A percentile compares a stretch with the other conserved stretches of the same genome.
phyloP scores from a whole-genome alignment of 768 basidiomycete species.

The Crepidotus variabilis region DNA sequence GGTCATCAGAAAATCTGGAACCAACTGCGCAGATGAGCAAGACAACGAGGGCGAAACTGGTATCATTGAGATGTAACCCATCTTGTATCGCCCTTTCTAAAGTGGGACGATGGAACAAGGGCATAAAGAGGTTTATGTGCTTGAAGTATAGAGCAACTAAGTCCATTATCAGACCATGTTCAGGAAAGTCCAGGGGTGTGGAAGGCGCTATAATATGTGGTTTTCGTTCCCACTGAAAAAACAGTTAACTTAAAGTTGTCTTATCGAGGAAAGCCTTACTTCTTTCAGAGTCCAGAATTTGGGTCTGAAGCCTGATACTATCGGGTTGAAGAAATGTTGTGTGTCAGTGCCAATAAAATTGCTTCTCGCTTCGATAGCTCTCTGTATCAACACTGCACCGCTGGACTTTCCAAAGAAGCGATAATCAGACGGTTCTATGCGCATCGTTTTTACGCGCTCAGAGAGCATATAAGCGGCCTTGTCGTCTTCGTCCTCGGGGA shows the following conservation, averaged over 20 bases:
- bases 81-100: constrained; percentile 52
- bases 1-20: constrained; percentile 55
- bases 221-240: constrained; percentile 34
- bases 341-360: constrained; percentile 41
- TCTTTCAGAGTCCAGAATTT: constrained; percentile 36
- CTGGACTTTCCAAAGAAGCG: constrained; percentile 57
- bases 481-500: constrained; percentile 31
- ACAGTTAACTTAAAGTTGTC: not conserved
- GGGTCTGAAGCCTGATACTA: constrained; percentile 19
- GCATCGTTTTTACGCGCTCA: constrained; percentile 31
- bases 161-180: constrained; percentile 40
- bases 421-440: constrained; percentile 30
- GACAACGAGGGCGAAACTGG: constrained; percentile 53
- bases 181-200: constrained; percentile 41
- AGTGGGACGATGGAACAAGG: constrained; percentile 70
- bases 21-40: constrained; percentile 72
- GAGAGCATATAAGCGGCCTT: constrained; percentile 26
- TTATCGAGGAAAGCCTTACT: constrained; percentile 20
- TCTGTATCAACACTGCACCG: constrained; percentile 48
- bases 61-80: constrained; percentile 45
- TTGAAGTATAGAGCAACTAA: constrained; percentile 68
- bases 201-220: constrained; percentile 8
- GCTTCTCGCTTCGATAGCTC: constrained; percentile 56
- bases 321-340: constrained; percentile 7
- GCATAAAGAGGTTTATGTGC: constrained; percentile 50